Conservation (phyloP, 352 stramenopile species). For the Globisporangium recalcitrans region DNA sequence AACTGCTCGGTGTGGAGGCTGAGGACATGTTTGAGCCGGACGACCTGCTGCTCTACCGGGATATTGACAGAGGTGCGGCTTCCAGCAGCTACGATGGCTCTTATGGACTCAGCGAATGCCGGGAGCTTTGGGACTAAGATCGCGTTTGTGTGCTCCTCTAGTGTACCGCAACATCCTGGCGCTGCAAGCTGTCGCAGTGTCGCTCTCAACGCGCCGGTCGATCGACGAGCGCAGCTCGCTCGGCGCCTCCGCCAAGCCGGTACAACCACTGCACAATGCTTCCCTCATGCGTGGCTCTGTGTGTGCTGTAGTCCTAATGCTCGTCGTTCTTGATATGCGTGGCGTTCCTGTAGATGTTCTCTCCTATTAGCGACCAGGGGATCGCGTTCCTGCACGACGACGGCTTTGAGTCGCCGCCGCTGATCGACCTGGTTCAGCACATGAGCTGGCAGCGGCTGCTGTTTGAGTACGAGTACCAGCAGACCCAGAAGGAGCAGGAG, state of each 20-base stretch:
- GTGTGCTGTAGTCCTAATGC: neutral
- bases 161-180: constrained; percentile 80
- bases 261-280: neutral
- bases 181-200: constrained; percentile 63
- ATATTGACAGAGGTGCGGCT: constrained; percentile 64
- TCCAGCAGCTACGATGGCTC: neutral
- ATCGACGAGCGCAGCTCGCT: constrained; percentile 77
- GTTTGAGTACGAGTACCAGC: constrained; percentile 64
- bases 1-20: constrained; percentile 48
- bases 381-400: constrained; percentile 37
- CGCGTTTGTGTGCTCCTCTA: constrained; percentile 18
- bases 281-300: neutral
- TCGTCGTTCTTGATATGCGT: neutral
- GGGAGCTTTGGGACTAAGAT: neutral
- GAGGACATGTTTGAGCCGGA: constrained; percentile 69
- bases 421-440: constrained; percentile 45
- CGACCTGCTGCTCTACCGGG: constrained; percentile 49
- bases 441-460: constrained; percentile 57
- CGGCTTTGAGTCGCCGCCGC: constrained; percentile 37
- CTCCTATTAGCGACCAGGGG: constrained; percentile 37
- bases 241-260: constrained; percentile 19
- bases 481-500: constrained; percentile 40
- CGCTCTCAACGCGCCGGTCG: constrained; percentile 69
- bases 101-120: neutral
- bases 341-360: constrained; percentile 26